phyloP scores from a whole-genome alignment of 768 basidiomycete species.

The Leccinum subtestaceum region DNA sequence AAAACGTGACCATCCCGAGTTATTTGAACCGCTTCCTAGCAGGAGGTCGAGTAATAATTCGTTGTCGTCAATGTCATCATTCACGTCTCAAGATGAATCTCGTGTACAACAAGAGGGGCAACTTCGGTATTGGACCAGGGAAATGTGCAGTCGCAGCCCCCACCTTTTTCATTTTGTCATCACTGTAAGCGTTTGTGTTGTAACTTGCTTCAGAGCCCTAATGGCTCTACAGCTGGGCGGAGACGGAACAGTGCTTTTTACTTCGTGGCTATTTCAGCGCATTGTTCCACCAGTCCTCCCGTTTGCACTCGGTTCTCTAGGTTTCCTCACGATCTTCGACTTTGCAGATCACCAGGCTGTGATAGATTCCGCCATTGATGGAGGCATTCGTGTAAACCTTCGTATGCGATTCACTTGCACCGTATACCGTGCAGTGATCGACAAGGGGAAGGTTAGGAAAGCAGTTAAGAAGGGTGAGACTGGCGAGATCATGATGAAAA shows the following conservation, averaged over 20 bases:
- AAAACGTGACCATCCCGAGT: conserved; percentile 77
- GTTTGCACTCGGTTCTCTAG: conserved; percentile 94
- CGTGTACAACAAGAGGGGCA: conserved; percentile 71
- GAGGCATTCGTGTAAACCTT: conserved; percentile 94
- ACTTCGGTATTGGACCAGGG: conserved; percentile 94
- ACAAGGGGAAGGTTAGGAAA: conserved; percentile 63
- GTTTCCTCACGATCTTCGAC: conserved; percentile 97
- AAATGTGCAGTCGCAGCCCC: conserved; percentile 89
- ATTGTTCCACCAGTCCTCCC: conserved; percentile 98
- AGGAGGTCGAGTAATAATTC: conserved; percentile 68
- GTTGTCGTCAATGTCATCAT: conserved; percentile 51
- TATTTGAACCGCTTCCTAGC: conserved; percentile 77
- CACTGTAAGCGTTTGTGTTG: conserved; percentile 59
- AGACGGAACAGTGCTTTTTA: conserved; percentile 97
- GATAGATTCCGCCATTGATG: conserved; percentile 85
- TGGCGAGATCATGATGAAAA: conserved; percentile 96
- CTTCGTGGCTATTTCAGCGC: conserved; percentile 97
- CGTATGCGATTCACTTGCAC: conserved; percentile 99
- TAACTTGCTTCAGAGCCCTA: conserved; percentile 4
- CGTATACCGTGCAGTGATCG: conserved; percentile 87
- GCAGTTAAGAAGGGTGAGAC: conserved; percentile 93
- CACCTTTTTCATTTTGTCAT: conserved; percentile 98
- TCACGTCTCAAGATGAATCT: conserved; percentile 40
- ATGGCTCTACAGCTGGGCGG: conserved; percentile 75
- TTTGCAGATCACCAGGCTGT: conserved; percentile 82